Base-by-base conservation (phyloP, 345 rosid species). In the Pistacia integerrima region DNA sequence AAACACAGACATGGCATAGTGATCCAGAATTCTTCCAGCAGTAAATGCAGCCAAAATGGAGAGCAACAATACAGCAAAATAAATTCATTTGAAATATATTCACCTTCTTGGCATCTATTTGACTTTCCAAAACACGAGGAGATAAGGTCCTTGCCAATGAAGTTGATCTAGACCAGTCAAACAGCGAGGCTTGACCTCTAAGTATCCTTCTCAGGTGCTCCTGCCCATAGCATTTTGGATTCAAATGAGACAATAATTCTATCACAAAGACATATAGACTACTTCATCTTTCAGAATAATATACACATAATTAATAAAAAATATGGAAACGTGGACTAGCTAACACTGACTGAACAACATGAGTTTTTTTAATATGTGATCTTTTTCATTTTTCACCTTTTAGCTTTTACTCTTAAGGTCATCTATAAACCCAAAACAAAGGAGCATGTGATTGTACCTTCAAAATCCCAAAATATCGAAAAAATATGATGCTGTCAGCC, bases 91-190 rank as follows among this genome's bases (percentile, higher is more conserved):
- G 68, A 62, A 18, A 72, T 46, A 64, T 25, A 73, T 13, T 57
- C 74, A 96, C 98, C 98, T 93, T 96, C 87, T 92, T 96, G 78
- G 98, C 94, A 87, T 96, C 99, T 52, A 93, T 88, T 86, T 96
- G 97, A 81, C 94, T 93, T 86, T 96, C 99, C 84, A 96, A 75
- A 84, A 96, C 97, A 67, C 98, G 90, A 78, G 99, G 99, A 79
- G 99, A 96, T 63, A 96, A 82, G 74, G 93, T 92, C 88, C 98
- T 92, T 75, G 99, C 98, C 78, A 96, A 78, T 18, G 98, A 96
- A 64, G 91, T 88, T 84, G 99, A 96, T 81, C 98, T 90, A 41
- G 99, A 85, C 99, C 98, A 96, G 77, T 96, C 97, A 76, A 96
- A 96, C 22, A 96, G 87, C 48, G 94, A 93, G 41, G 99, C 85